Conservation (phyloP, 129 eudicot species). For the Smallanthus sonchifolius region DNA sequence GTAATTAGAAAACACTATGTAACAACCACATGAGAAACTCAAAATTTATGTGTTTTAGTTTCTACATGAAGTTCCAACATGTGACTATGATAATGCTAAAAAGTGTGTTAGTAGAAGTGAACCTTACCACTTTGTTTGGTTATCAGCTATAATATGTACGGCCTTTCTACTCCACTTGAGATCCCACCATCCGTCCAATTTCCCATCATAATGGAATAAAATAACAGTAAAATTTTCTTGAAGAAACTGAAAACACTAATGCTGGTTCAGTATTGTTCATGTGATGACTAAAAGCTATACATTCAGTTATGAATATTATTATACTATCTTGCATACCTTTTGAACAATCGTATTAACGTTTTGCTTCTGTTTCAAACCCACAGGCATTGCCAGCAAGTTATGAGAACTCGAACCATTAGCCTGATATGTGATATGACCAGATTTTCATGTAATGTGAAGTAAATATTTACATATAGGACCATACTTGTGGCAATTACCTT, state of each 20-base stretch:
- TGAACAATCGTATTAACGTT: constrained; percentile 66
- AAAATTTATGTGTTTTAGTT: background rate
- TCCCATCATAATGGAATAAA: constrained; percentile 91
- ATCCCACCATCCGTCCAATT: constrained; percentile 86
- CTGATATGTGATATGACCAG: constrained; percentile 29
- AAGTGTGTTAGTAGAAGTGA: constrained; percentile 3
- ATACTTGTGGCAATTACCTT: constrained; percentile 46
- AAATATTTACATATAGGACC: constrained; percentile 9
- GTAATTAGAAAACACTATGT: background rate
- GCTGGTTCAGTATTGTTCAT: constrained; percentile 21
- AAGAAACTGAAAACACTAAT: constrained; percentile 75
- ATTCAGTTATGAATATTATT: background rate
- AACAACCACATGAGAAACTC: constrained; percentile 8
- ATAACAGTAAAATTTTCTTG: constrained; percentile 79
- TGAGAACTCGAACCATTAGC: constrained; percentile 34
- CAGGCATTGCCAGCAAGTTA: constrained; percentile 85
- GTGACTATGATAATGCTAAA: background rate
- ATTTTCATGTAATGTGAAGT: background rate
- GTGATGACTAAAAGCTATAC: constrained; percentile 5
- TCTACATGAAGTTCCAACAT: background rate
- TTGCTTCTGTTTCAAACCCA: constrained; percentile 67
- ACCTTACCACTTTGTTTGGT: constrained; percentile 92
- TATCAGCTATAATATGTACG: constrained; percentile 71
- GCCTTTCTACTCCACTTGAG: constrained; percentile 79
- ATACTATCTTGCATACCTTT: constrained; percentile 45